Evolutionary conservation across 2,329 filamentous ascomycete species (phyloP).

Genomic region (Neofusicoccum kwambonambiense): DNA sequence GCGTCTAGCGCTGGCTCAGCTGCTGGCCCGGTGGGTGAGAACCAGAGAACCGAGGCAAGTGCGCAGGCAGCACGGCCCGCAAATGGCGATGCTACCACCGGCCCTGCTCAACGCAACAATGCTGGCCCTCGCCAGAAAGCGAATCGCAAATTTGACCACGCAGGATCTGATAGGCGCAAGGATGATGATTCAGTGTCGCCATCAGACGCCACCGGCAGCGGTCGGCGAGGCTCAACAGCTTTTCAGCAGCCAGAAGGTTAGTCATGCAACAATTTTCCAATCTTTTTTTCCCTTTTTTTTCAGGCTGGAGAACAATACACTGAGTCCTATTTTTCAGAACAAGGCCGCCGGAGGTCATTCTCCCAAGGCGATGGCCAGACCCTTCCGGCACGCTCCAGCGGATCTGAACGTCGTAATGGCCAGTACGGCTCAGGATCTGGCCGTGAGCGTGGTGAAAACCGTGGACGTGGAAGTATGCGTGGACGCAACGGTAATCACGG

Average conservation of each 20-base stretch:
- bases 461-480: conserved; percentile 47
- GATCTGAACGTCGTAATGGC: conserved; percentile 34
- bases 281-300: background rate
- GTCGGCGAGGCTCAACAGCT: conserved; percentile 31
- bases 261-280: background rate
- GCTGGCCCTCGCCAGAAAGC: conserved; percentile 11
- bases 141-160: conserved; percentile 13
- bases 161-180: conserved; percentile 7
- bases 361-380: conserved; percentile 31
- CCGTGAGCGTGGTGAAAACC: conserved; percentile 45
- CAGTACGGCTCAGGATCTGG: conserved; percentile 36
- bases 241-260: conserved; percentile 34
- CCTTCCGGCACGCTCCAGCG: conserved; percentile 13
- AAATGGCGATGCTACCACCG: background rate
- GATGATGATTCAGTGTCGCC: conserved; percentile 16
- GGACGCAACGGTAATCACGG: conserved; percentile 40
- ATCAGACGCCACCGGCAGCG: conserved; percentile 18
- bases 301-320: background rate
- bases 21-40: conserved; percentile 25
- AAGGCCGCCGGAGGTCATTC: conserved; percentile 32
- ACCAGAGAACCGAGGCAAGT: conserved; percentile 23
- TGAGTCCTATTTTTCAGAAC: conserved; percentile 20
- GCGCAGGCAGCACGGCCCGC: conserved; percentile 13
- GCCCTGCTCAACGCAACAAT: conserved; percentile 1
- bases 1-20: conserved; percentile 33